A percentile compares a stretch with the other conserved stretches of the same genome.
Conservation (phyloP, 2,329 filamentous ascomycete genomes). For the Aureobasidium lini region DNA sequence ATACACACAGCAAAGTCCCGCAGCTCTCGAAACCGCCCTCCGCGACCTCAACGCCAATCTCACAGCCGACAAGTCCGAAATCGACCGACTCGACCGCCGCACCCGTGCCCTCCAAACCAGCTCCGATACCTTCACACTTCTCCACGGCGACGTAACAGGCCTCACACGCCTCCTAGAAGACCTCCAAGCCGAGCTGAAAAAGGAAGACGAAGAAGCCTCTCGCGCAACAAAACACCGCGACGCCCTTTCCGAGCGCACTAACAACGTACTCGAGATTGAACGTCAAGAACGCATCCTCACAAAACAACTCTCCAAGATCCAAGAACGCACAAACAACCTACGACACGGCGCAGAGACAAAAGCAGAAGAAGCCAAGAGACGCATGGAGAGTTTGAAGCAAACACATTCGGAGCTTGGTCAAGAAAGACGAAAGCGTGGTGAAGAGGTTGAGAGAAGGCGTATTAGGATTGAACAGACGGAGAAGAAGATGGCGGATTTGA, state of each 20-base stretch:
- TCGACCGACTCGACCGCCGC: slow-evolving; percentile 79
- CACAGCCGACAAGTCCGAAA: slow-evolving; percentile 69
- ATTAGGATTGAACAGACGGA: slow-evolving; percentile 97
- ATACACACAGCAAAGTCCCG: slow-evolving; percentile 85
- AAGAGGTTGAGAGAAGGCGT: slow-evolving; percentile 83
- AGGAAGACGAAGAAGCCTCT: slow-evolving; percentile 84
- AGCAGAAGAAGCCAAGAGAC: slow-evolving; percentile 69
- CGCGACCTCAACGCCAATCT: slow-evolving; percentile 75
- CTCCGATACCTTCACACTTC: slow-evolving; percentile 78
- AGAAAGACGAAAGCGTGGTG: slow-evolving; percentile 77
- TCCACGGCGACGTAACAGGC: slow-evolving; percentile 74
- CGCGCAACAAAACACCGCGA: slow-evolving; percentile 77
- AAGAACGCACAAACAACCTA: slow-evolving; percentile 77
- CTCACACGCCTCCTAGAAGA: slow-evolving; percentile 88
- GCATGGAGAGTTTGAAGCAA: slow-evolving; percentile 81
- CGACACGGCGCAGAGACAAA: slow-evolving; percentile 74
- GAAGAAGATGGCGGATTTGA: slow-evolving; percentile 99
- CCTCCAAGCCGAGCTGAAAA: slow-evolving; percentile 71
- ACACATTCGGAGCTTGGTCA: slow-evolving; percentile 75
- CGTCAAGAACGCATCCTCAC: slow-evolving; percentile 75
- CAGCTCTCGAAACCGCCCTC: slow-evolving; percentile 71
- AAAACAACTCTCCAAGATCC: slow-evolving; percentile 77
- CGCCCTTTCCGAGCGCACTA: slow-evolving; percentile 76
- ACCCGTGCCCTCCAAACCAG: slow-evolving; percentile 88
- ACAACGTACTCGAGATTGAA: slow-evolving; percentile 87